Base-by-base conservation (phyloP, 73 alveolate species). In the Uronychia setigera region DNA sequence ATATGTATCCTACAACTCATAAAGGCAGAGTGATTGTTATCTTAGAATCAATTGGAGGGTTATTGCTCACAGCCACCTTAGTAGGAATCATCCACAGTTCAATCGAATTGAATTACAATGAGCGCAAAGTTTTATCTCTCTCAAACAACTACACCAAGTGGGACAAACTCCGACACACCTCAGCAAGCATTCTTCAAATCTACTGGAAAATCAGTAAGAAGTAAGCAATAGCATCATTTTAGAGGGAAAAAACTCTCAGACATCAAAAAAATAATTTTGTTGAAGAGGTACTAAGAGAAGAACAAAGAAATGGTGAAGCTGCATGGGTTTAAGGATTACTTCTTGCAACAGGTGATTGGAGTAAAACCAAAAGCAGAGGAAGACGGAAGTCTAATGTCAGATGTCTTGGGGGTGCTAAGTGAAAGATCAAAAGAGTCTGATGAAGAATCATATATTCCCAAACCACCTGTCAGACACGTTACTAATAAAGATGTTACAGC, bases 1-100 rank as follows among this genome's bases (percentile, higher is more conserved):
- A 76, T 30, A 26, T 76, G 59, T 25, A 29, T 28, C 81, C 81
- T 76, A 28, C 28, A 31, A 76, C 81, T 1, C 59, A 76, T 30
- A 9, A 9, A 9, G 81, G 81, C 27, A 25, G 81, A 5, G 9
- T 76, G 9, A 58, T 76, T 35, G 81, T 58, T 76, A 27, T 76
- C 27, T 5, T 76, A 27, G 59, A 11, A 11, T 46, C 67, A 5
- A 11, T 46, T 5, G 67, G 67, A 11, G 67, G 67, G n/a, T 46
- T 46, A 19, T 11, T 46, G 5, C 19, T 46, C n/a, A 46, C 67
- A 19, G 67, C 67, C 67, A 46, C 67, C 19, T 46, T 46, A 46
- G 67, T 46, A 5, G 67, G 19, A 5, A 46, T 46, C 67, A 46
- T 46, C 5, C 19, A 46, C 5, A 46, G 67, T 46, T 46, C 67